These are phyloP conservation scores for Pistacia atlantica DNA, from an alignment of 345 rosid genomes.

Conservation along the genomic window DNA sequence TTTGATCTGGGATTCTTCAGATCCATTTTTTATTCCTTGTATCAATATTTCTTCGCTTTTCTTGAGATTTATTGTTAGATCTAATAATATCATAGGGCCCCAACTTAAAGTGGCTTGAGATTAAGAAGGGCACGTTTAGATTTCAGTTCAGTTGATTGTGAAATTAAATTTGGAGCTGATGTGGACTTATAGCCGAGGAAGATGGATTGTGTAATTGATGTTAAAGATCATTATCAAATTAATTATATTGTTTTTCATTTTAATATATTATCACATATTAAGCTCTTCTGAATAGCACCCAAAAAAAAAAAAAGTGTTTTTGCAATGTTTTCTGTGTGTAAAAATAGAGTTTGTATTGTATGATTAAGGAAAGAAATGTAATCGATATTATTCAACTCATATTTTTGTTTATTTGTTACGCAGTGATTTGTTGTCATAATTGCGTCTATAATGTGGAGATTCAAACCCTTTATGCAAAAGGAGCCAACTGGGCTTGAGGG, in stretches of 20 bases:
- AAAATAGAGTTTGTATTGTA: not conserved
- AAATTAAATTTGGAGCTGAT: not conserved
- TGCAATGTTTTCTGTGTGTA: not conserved
- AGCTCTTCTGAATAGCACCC: not conserved
- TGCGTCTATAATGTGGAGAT: slow-evolving; percentile 79
- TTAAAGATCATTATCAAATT: not conserved
- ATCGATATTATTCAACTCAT: not conserved
- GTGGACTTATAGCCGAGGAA: not conserved
- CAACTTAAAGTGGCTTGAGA: no score
- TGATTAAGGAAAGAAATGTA: not conserved
- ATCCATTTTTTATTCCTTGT: slow-evolving; percentile 3
- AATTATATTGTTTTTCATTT: not conserved
- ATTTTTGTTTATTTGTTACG: slow-evolving; percentile 15
- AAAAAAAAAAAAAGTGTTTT: not conserved
- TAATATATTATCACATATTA: not conserved
- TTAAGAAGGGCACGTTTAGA: not conserved
- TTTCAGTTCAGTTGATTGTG: not conserved
- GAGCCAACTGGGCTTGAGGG: slow-evolving; percentile 93
- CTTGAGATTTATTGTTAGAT: not conserved
- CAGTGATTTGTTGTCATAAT: slow-evolving; percentile 32
- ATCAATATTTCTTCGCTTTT: not conserved
- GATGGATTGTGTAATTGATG: not conserved
- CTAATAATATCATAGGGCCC: not conserved
- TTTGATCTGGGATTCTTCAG: not conserved
- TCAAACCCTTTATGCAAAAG: slow-evolving; percentile 81